Conservation (phyloP, 163 green algal genomes). For the Coccomyxa subellipsoidea region DNA sequence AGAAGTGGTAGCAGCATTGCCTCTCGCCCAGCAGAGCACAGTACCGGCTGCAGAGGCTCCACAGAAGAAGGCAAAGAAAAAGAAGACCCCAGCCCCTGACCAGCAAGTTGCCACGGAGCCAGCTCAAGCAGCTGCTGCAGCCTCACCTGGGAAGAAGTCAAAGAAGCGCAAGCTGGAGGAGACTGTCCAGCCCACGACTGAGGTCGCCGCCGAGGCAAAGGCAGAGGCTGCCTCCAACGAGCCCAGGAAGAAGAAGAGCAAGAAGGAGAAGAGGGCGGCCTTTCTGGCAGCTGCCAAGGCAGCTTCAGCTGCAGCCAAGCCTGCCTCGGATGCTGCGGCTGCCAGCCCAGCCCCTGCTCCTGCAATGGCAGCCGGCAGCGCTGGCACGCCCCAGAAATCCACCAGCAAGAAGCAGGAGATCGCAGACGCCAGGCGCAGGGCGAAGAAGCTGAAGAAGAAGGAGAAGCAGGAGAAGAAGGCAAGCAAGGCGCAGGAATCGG, state of each 20-base stretch:
- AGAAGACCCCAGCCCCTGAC: background rate
- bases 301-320: too few species aligned
- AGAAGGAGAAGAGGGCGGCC: slow-evolving; percentile 10
- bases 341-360: background rate
- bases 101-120: background rate
- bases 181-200: background rate
- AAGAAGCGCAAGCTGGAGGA: slow-evolving; percentile 38
- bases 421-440: slow-evolving; percentile 7
- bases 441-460: slow-evolving; percentile 4
- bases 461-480: slow-evolving; percentile 7
- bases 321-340: too few species aligned
- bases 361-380: background rate
- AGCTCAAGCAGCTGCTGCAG: background rate
- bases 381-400: background rate
- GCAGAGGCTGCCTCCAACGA: slow-evolving; percentile 3
- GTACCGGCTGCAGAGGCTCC: background rate
- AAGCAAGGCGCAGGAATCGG: background rate
- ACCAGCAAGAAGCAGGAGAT: slow-evolving; percentile 17
- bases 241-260: slow-evolving; percentile 26
- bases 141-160: slow-evolving; percentile 25
- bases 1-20: background rate
- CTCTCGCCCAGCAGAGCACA: background rate
- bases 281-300: background rate
- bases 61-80: slow-evolving; percentile 14
- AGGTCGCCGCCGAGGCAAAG: background rate